Evolutionary conservation across 768 basidiomycete species (phyloP), one percentile per base, ranked within the genome.

Genomic region (Serendipita indica): DNA sequence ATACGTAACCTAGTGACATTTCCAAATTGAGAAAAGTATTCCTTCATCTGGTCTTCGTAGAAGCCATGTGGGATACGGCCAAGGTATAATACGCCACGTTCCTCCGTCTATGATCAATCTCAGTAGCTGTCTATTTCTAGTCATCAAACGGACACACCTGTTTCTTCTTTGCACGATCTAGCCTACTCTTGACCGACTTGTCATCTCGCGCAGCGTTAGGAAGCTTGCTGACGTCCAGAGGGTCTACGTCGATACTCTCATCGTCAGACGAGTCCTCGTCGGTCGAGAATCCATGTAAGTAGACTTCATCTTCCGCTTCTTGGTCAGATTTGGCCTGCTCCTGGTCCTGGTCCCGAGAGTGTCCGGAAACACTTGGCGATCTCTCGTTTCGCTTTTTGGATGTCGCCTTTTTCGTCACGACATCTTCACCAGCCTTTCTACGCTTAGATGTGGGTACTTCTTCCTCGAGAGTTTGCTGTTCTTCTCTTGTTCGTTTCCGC

Each of bases 21-120:
- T 3, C 96, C 96, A 63, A 98, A 99, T 68, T 99, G 96, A 27
- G 85, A 78, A 67, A 99, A 96, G 72, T 98, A 98, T 1, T 80
- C 82, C 62, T 80, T 81, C 70, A 98, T 81, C 70, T 97, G 85
- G 58, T 89, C 89, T 71, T 99, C 96, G 71, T 90, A 94, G 72
- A 99, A 98, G 20, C 96, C 96, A 65, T 97, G 92, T 1, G 96
- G 96, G 58, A 99, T 78, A 60, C 92, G 83, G 14, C 92, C 84
- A 58, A 99, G 76, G 74, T 81, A 92, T 20, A 99, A 67, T 0
- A 93, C 90, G 25, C 96, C 96, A 39, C 79, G 79, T 64, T 89
- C 82, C 63, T 75, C 77, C 27, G 74, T 73, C 81, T 83, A 64
- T 1, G 14, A 10, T 14, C 10, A 20, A 27, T 49, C 12, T 34